These are phyloP conservation scores for Cicer judaicum DNA, from an alignment of 306 rosid genomes.

Conservation along the genomic window DNA sequence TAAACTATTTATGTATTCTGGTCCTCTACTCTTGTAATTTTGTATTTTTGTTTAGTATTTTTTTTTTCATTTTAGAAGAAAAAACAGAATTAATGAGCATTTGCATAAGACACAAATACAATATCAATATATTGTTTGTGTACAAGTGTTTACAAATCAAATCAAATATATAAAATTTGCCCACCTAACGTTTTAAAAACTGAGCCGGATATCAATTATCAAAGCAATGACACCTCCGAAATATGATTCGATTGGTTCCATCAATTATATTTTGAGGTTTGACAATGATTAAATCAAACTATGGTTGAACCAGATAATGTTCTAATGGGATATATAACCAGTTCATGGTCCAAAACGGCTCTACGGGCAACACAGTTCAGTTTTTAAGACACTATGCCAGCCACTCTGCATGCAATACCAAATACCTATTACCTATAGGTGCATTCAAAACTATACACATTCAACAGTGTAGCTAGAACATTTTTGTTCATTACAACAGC, in stretches of 20 bases:
- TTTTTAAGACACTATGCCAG: constrained; percentile 5
- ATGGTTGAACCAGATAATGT: constrained; percentile 4
- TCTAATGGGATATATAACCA: not conserved
- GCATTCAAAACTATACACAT: not conserved
- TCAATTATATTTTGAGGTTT: not conserved
- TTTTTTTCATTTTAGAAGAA: constrained; percentile 4
- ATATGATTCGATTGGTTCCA: not conserved
- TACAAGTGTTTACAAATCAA: not conserved
- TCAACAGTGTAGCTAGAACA: not conserved
- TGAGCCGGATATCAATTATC: not conserved
- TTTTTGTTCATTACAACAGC: not conserved
- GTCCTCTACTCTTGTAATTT: not conserved
- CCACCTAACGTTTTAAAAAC: not conserved
- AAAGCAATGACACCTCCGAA: not conserved
- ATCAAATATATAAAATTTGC: constrained; percentile 22
- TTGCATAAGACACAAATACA: not conserved
- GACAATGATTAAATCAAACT: constrained; percentile 12
- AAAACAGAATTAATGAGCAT: not conserved
- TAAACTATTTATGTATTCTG: not conserved
- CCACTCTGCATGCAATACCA: constrained; percentile 35
- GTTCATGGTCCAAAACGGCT: constrained; percentile 21
- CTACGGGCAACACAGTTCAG: constrained; percentile 5
- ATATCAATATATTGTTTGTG: not conserved
- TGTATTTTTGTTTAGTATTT: not conserved
- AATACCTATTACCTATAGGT: not conserved